Evolutionary conservation across 2,329 filamentous ascomycete species (phyloP), one percentile per base, ranked within the genome.

Genomic region (Aspergillus alliaceus): DNA sequence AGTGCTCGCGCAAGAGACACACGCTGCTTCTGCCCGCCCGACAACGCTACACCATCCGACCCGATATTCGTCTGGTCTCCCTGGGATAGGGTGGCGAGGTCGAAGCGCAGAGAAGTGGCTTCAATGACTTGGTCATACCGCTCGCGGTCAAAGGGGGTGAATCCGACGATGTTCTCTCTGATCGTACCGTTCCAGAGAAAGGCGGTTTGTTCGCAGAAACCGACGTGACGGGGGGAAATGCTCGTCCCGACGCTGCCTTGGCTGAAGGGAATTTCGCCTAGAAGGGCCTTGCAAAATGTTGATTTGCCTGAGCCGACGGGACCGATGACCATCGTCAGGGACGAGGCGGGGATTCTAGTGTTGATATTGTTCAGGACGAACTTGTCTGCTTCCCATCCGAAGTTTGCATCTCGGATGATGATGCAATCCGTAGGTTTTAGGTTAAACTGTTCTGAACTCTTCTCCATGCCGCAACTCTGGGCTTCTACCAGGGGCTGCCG

Each of bases 1-100:
- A 83, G 64, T 1, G 80, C 80, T 15, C 81, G 71, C 3, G 81
- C 80, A 1, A 83, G 64, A 2, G 77, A 73, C 68, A 78, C 24
- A 34, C 62, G 44, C 40, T 66, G 59, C 53, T 58, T 63, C 51
- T 66, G 61, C 1, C 64, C 64, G 2, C 64, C 61, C 35, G 51
- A 55, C 12, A 67, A 55, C 15, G 54, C 47, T 9, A 66, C 51
- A 20, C 64, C 64, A 22, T 62, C 57, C 25, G 42, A 56, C 1
- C 69, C 68, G 22, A 71, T 58, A 8, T 53, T 59, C 1, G 66
- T 67, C n/a, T 59, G 40, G 50, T 68, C 64, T 1, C 67, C 65
- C 6, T 62, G 29, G 18, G 64, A 59, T 12, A 66, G 55, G 8
- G 34, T 46, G 6, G 48, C 53, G 6, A 72, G 42, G 46, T 72